These are phyloP conservation scores for Nephelium lappaceum DNA, from an alignment of 345 rosid genomes.

Conservation along the genomic window DNA sequence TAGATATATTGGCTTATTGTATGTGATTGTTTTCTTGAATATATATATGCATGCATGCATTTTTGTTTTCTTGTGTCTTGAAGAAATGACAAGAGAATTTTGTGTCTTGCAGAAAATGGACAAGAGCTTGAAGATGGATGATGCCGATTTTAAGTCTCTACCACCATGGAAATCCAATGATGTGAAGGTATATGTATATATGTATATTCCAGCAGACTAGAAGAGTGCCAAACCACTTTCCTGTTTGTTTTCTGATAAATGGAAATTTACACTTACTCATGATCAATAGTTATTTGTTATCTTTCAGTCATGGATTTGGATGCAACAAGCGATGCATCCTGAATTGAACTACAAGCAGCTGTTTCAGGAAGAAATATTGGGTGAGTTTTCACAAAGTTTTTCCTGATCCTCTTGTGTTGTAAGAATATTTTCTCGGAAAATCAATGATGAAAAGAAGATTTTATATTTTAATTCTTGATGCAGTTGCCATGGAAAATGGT, in stretches of 20 bases:
- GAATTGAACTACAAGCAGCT: constrained; percentile 82
- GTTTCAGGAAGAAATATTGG: constrained; percentile 81
- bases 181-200: constrained; percentile 58
- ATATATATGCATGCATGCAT: background rate
- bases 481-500: constrained; percentile 76
- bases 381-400: constrained; percentile 36
- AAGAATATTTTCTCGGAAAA: background rate
- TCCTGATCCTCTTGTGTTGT: background rate
- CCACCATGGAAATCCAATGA: constrained; percentile 91
- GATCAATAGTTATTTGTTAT: too few relatives aligned
- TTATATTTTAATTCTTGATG: constrained; percentile 6
- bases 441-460: background rate
- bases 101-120: constrained; percentile 54
- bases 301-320: constrained; percentile 96
- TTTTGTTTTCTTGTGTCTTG: background rate
- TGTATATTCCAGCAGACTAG: background rate
- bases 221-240: background rate
- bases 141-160: constrained; percentile 62
- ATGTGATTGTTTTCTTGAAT: background rate
- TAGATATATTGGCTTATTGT: background rate
- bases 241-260: background rate
- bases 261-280: background rate
- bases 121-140: constrained; percentile 56
- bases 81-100: background rate
- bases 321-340: constrained; percentile 99